phyloP scores from a whole-genome alignment of 345 rosid genomes.

The Viola odorata region DNA sequence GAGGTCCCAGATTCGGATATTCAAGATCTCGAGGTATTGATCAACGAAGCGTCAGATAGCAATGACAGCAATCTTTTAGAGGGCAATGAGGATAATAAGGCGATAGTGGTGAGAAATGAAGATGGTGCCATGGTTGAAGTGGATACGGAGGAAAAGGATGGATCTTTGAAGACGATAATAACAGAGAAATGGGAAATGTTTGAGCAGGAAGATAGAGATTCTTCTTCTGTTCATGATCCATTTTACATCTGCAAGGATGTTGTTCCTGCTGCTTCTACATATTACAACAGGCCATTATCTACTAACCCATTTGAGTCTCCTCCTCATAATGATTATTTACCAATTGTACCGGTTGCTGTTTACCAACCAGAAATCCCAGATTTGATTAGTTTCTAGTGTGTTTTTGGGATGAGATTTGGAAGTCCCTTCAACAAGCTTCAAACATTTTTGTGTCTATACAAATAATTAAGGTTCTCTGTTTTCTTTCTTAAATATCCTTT shows the following conservation, averaged over 20 bases:
- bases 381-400: conserved; percentile 38
- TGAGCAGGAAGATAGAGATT: conserved; percentile 30
- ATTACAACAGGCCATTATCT: not conserved
- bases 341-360: conserved; percentile 16
- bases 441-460: no score
- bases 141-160: not conserved
- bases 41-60: conserved; percentile 22
- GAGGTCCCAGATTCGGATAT: conserved; percentile 45
- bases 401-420: not conserved
- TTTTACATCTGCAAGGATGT: no score
- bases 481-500: no score
- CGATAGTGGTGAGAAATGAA: conserved; percentile 15
- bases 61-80: not conserved
- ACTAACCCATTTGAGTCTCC: conserved; percentile 12
- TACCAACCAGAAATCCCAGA: conserved; percentile 36
- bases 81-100: conserved; percentile 1
- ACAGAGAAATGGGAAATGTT: conserved; percentile 60
- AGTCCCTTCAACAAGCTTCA: not conserved
- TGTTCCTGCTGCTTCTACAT: not conserved
- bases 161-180: conserved; percentile 33
- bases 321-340: conserved; percentile 2
- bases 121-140: conserved; percentile 1
- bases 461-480: no score
- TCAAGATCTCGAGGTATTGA: conserved; percentile 37
- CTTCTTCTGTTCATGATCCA: not conserved